Evolutionary conservation across 2,329 filamentous ascomycete species (phyloP).

Genomic region (Aspergillus ibericus): DNA sequence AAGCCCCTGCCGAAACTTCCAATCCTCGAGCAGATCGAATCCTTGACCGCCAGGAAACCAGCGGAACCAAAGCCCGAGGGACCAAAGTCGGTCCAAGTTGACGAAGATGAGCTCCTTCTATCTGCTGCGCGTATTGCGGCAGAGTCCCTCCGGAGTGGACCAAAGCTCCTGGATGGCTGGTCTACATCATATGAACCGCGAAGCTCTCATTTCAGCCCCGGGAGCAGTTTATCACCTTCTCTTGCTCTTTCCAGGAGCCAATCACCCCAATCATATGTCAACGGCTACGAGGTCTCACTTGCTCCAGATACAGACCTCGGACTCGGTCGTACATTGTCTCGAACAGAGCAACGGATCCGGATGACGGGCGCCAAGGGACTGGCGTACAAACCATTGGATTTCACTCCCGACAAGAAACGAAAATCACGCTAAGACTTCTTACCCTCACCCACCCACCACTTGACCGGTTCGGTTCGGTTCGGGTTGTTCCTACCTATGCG

Average conservation of each 20-base stretch:
- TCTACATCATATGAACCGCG: slow-evolving; percentile 25
- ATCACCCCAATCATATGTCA: slow-evolving; percentile 32
- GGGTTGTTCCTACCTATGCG: no score
- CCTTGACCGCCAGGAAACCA: slow-evolving; percentile 27
- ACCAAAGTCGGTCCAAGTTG: slow-evolving; percentile 30
- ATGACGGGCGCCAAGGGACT: slow-evolving; percentile 45
- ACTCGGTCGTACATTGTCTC: slow-evolving; percentile 41
- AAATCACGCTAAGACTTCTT: slow-evolving; percentile 7
- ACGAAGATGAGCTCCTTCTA: slow-evolving; percentile 45
- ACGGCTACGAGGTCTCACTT: slow-evolving; percentile 44
- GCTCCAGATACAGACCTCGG: slow-evolving; percentile 40
- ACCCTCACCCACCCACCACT: no score
- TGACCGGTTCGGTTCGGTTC: no score
- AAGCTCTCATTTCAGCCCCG: slow-evolving; percentile 28
- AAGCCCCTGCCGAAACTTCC: slow-evolving; percentile 36
- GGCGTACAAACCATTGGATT: slow-evolving; percentile 42
- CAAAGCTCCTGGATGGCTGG: slow-evolving; percentile 31
- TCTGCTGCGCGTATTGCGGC: slow-evolving; percentile 44
- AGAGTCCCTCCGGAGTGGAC: slow-evolving; percentile 39
- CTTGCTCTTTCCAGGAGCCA: slow-evolving; percentile 26
- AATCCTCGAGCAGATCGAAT: slow-evolving; percentile 34
- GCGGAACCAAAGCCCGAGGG: slow-evolving; percentile 22
- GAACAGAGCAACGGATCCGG: slow-evolving; percentile 46
- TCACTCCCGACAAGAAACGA: slow-evolving; percentile 22
- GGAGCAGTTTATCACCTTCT: slow-evolving; percentile 27